These are phyloP conservation scores for Breynia disticha DNA, from an alignment of 441 rosid species.

Conservation along the genomic window DNA sequence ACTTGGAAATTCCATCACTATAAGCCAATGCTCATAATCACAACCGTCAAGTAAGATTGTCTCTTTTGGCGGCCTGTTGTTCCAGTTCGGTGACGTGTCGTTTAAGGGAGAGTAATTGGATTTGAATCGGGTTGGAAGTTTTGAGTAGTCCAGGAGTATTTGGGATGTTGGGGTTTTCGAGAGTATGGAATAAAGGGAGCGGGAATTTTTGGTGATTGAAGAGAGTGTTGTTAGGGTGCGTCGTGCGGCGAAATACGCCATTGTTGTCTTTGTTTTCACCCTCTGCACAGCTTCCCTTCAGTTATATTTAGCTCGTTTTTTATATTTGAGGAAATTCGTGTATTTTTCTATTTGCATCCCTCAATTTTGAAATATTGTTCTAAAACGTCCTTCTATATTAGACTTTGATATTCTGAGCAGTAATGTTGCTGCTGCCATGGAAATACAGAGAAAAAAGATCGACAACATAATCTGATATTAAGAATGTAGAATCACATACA, in stretches of 20 bases:
- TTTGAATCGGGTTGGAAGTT: constrained; percentile 39
- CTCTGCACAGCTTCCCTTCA: not conserved
- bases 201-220: constrained; percentile 19
- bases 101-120: constrained; percentile 81
- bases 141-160: constrained; percentile 22
- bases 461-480: too few relatives aligned
- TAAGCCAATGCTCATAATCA: constrained; percentile 93
- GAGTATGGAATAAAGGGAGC: constrained; percentile 30
- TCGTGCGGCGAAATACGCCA: constrained; percentile 52
- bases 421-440: too few relatives aligned
- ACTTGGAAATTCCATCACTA: constrained; percentile 75
- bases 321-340: too few relatives aligned
- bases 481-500: too few relatives aligned
- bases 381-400: too few relatives aligned
- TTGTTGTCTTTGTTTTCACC: constrained; percentile 10
- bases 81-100: constrained; percentile 88
- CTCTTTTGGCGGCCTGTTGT: constrained; percentile 89
- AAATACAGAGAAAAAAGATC: too few relatives aligned
- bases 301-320: too few relatives aligned
- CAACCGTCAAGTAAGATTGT: constrained; percentile 87
- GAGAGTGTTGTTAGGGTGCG: constrained; percentile 34
- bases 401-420: too few relatives aligned
- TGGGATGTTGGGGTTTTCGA: constrained; percentile 21
- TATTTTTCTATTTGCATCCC: too few relatives aligned
- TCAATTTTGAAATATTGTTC: too few relatives aligned